Evolutionary conservation across 1,139 yeast species (phyloP).

Genomic region (Lodderomyces orthopsilosis): DNA sequence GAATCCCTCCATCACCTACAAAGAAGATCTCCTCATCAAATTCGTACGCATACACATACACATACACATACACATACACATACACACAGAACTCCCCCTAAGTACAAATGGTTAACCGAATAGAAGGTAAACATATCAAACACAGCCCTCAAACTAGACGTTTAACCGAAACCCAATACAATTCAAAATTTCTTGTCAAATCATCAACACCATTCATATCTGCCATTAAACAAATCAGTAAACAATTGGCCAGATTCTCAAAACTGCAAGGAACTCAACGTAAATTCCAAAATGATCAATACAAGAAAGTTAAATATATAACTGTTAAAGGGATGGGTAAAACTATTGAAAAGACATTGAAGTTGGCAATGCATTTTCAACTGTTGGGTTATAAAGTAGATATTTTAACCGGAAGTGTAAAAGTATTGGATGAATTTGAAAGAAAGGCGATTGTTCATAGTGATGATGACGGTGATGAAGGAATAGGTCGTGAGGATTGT

Average conservation of each 20-base stretch:
- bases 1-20: no score
- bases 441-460: constrained; percentile 35
- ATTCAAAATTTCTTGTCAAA: constrained; percentile 54
- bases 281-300: constrained; percentile 37
- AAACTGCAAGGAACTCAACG: constrained; percentile 14
- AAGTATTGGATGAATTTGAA: constrained; percentile 60
- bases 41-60: no score
- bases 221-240: constrained; percentile 56
- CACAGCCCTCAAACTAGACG: constrained; percentile 43
- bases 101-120: constrained; percentile 10
- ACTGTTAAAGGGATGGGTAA: constrained; percentile 69
- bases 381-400: constrained; percentile 49
- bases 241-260: constrained; percentile 40
- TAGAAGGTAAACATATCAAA: constrained; percentile 36
- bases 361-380: constrained; percentile 51
- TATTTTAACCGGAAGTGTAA: constrained; percentile 53
- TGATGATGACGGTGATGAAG: constrained; percentile 4
- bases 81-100: background rate
- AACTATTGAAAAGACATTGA: constrained; percentile 53
- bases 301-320: constrained; percentile 40
- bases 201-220: constrained; percentile 60
- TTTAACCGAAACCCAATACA: constrained; percentile 32
- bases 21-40: no score
- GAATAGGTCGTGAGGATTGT: constrained; percentile 10
- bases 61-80: background rate